phyloP scores from a whole-genome alignment of 768 basidiomycete species.

The Phaeotremella fagi region DNA sequence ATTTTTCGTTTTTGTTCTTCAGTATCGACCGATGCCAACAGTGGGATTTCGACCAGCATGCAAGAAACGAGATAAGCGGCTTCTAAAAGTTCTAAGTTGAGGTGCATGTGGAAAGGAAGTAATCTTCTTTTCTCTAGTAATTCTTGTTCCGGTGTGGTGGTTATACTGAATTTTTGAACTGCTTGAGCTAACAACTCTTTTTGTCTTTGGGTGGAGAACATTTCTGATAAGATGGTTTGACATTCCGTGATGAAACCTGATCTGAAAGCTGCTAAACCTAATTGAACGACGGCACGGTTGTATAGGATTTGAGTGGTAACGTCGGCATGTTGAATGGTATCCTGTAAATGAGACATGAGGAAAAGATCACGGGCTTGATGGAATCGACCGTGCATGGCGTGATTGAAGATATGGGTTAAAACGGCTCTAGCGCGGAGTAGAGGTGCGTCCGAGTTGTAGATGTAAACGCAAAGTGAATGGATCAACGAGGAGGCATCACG shows the following conservation, averaged over 20 bases:
- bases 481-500: slow-evolving; percentile 69
- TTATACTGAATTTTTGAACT: slow-evolving; percentile 77
- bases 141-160: slow-evolving; percentile 83
- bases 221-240: slow-evolving; percentile 86
- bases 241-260: slow-evolving; percentile 90
- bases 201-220: slow-evolving; percentile 92
- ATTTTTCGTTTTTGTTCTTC: slow-evolving; percentile 89
- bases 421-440: slow-evolving; percentile 93
- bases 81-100: slow-evolving; percentile 95
- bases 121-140: slow-evolving; percentile 92
- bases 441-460: slow-evolving; percentile 87
- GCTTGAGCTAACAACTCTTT: slow-evolving; percentile 97
- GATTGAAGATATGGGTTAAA: slow-evolving; percentile 95
- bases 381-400: slow-evolving; percentile 93
- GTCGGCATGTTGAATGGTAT: slow-evolving; percentile 91
- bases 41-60: slow-evolving; percentile 96
- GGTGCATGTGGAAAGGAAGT: slow-evolving; percentile 98
- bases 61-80: slow-evolving; percentile 96
- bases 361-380: slow-evolving; percentile 96
- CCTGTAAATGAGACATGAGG: slow-evolving; percentile 97
- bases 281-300: slow-evolving; percentile 94
- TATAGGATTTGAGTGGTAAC: slow-evolving; percentile 96
- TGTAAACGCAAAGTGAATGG: slow-evolving; percentile 79
- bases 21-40: slow-evolving; percentile 87
- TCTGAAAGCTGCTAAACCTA: slow-evolving; percentile 94